Evolutionary conservation across 2,329 filamentous ascomycete genomes (phyloP), one percentile per base, ranked within the genome.

Genomic region (Trichoderma sp.): DNA sequence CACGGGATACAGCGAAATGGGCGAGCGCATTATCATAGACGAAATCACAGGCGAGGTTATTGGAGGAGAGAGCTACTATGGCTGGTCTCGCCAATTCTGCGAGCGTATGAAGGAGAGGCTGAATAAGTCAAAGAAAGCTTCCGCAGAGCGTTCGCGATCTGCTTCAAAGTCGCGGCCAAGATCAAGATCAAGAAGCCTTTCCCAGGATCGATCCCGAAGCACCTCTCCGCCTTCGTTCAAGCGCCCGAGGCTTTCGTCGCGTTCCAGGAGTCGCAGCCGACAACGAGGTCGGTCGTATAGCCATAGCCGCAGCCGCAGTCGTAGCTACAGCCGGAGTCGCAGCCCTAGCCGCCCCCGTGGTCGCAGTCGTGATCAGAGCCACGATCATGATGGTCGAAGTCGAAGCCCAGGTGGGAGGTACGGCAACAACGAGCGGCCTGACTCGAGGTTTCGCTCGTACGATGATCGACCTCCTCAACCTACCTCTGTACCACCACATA

Each of bases 41-140:
- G 90, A 92, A 78, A 85, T 90, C n/a, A 93, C 90, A 0, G 92
- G 92, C 0, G 90, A 93, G 3, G 84, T 92, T 2, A 82, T 92
- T 7, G 87, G 88, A 7, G 92, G 92, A 1, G 92, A 94, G 77
- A 94, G 93, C 1, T 97, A 97, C 82, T 97, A 97, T 81, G 95
- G 95, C 76, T 97, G 95, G 95, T 96, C 94, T 6, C 89, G 90
- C 53, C 86, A 87, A 1, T 97, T 97, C 79, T 97, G 94, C 81
- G 88, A 94, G 78, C 93, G 93, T 80, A 97, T 97, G 93, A 94
- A 93, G 83, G 85, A 87, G 68, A 86, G 89, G 50, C 84, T 82
- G 33, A 85, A 82, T 62, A 86, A 84, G 74, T 60, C 41, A 65
- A 77, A 76, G 50, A 75, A 74, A 11, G 77, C 79, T 6, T 81